Evolutionary conservation across 164 flowering plant species (phyloP).

Genomic region (Berberis thunbergii): DNA sequence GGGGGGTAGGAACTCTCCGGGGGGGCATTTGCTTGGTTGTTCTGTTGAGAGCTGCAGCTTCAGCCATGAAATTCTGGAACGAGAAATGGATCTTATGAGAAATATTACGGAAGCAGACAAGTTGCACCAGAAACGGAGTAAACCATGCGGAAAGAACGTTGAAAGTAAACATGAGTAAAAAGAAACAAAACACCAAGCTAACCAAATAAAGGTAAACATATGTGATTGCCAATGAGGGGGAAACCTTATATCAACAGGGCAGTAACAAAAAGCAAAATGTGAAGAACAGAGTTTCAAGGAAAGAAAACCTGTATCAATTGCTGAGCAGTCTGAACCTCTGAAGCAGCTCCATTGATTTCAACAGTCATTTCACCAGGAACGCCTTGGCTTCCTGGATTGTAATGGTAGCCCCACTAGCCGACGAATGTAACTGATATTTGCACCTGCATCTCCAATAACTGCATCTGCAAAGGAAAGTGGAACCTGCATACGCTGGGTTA

Average conservation of each 20-base stretch:
- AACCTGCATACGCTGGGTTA: conserved; percentile 88
- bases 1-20: conserved; percentile 20
- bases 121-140: not conserved
- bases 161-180: not conserved
- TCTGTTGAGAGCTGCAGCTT: conserved; percentile 30
- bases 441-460: conserved; percentile 78
- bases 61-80: conserved; percentile 45
- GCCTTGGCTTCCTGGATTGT: conserved; percentile 81
- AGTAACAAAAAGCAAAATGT: not conserved
- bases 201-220: not conserved
- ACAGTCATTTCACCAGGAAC: conserved; percentile 70
- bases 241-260: too few species aligned
- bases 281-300: not conserved
- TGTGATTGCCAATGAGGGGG: too few species aligned
- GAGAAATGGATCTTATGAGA: not conserved
- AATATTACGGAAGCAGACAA: too few species aligned
- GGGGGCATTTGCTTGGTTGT: conserved; percentile 12
- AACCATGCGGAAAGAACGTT: not conserved
- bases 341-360: conserved; percentile 45
- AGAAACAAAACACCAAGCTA: not conserved
- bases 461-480: conserved; percentile 92
- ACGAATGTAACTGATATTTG: conserved; percentile 83
- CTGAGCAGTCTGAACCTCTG: conserved; percentile 58
- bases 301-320: conserved; percentile 43
- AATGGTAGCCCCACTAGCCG: conserved; percentile 89